These are phyloP conservation scores for Helicostylum pulchrum DNA, from an alignment of 192 early-diverging fungal genomes.

Conservation along the genomic window DNA sequence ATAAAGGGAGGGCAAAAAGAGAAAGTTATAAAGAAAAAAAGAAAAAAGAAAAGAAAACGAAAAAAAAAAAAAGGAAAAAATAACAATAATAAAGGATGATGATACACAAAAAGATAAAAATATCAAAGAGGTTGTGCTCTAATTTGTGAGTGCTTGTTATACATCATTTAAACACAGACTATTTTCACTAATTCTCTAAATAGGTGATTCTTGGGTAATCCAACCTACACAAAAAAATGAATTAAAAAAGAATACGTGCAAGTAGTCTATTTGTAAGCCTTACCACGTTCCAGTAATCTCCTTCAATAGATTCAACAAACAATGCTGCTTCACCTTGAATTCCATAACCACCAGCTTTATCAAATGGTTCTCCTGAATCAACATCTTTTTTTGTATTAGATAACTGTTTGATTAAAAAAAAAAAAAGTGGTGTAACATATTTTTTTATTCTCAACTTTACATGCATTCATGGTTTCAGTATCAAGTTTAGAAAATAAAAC, in stretches of 20 bases:
- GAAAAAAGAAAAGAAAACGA: not conserved
- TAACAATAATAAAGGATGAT: constrained; percentile 2
- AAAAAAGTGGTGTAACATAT: not conserved
- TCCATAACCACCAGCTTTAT: constrained; percentile 85
- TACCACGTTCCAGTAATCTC: constrained; percentile 86
- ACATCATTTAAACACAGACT: constrained; percentile 5
- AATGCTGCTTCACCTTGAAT: constrained; percentile 75
- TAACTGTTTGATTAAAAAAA: too few species aligned
- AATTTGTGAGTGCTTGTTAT: not conserved
- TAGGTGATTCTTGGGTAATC: constrained; percentile 31
- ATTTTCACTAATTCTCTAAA: constrained; percentile 20
- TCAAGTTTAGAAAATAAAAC: constrained; percentile 65
- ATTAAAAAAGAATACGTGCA: not conserved
- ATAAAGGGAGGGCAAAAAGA: not conserved
- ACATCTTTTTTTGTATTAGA: constrained; percentile 36
- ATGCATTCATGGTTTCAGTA: constrained; percentile 63
- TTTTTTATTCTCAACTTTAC: constrained; percentile 27
- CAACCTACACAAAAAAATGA: constrained; percentile 27
- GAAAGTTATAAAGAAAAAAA: not conserved
- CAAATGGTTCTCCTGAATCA: constrained; percentile 50
- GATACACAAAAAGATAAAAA: constrained; percentile 2
- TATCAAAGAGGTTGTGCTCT: not conserved
- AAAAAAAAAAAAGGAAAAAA: not conserved
- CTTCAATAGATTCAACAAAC: constrained; percentile 70
- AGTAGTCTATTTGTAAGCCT: constrained; percentile 17